Evolutionary conservation across 192 early-diverging fungal species (phyloP).

Genomic region (Dissophora ornata): DNA sequence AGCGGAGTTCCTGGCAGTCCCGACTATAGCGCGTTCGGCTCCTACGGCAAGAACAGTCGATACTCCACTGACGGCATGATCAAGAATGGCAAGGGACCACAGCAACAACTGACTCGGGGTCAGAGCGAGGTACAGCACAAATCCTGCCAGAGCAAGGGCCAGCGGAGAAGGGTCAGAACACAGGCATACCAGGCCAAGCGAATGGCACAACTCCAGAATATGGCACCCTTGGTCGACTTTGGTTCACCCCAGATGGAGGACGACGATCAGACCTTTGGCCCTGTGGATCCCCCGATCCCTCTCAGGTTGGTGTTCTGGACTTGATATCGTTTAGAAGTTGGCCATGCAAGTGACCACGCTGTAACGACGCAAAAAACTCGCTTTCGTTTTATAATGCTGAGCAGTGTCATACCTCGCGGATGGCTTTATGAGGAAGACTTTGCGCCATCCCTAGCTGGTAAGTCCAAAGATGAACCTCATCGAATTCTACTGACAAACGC

Average conservation of each 20-base stretch:
- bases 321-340: too few relatives aligned
- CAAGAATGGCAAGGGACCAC: background rate
- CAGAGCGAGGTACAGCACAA: background rate
- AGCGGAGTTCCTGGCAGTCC: background rate
- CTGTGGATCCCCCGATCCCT: constrained; percentile 30
- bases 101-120: background rate
- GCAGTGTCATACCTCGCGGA: constrained; percentile 50
- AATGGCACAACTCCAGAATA: constrained; percentile 17
- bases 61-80: too few relatives aligned
- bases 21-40: background rate
- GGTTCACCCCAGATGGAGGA: constrained; percentile 47
- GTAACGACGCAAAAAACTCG: constrained; percentile 45
- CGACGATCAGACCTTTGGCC: constrained; percentile 15
- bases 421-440: constrained; percentile 46
- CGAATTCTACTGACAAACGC: constrained; percentile 4
- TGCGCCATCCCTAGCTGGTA: constrained; percentile 29
- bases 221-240: constrained; percentile 35
- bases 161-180: constrained; percentile 25
- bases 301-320: constrained; percentile 44
- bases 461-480: background rate
- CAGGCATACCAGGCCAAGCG: constrained; percentile 44
- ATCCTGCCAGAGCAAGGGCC: constrained; percentile 24
- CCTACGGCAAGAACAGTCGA: background rate
- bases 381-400: constrained; percentile 39
- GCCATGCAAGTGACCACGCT: too few relatives aligned